Conservation (phyloP, 2,329 filamentous ascomycete genomes). For the Cladosporium colombiae region DNA sequence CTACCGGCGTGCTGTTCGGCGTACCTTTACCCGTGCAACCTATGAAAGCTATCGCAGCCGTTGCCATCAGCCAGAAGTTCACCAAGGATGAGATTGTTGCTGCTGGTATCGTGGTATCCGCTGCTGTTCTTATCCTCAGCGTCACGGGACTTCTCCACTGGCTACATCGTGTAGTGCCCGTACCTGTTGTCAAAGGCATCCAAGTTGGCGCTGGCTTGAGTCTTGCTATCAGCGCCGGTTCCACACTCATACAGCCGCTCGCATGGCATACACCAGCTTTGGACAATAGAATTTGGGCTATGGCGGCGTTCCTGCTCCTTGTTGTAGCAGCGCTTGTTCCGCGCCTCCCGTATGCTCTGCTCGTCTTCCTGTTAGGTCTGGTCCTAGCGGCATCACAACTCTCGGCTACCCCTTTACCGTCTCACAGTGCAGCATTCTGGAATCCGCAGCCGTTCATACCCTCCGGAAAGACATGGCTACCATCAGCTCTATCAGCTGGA, state of each 20-base stretch:
- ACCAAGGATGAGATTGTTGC: slow-evolving; percentile 72
- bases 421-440: slow-evolving; percentile 51
- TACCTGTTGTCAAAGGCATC: slow-evolving; percentile 90
- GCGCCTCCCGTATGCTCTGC: slow-evolving; percentile 74
- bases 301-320: slow-evolving; percentile 72
- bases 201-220: slow-evolving; percentile 89
- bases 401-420: background rate
- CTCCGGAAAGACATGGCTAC: slow-evolving; percentile 47
- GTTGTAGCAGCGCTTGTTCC: slow-evolving; percentile 65
- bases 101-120: slow-evolving; percentile 77
- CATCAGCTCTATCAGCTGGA: slow-evolving; percentile 65
- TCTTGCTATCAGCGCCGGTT: slow-evolving; percentile 75
- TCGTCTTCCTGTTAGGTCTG: slow-evolving; percentile 69
- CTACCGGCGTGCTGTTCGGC: slow-evolving; percentile 80
- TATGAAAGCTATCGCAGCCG: slow-evolving; percentile 85
- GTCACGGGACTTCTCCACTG: slow-evolving; percentile 74
- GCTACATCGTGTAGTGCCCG: slow-evolving; percentile 73
- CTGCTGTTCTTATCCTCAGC: slow-evolving; percentile 73
- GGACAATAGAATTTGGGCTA: slow-evolving; percentile 78
- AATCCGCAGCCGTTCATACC: slow-evolving; percentile 56
- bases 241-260: slow-evolving; percentile 66
- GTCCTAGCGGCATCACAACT: slow-evolving; percentile 54
- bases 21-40: slow-evolving; percentile 90
- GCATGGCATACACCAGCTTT: slow-evolving; percentile 66
- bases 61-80: slow-evolving; percentile 73